These are phyloP conservation scores for Pythium insidiosum DNA, from an alignment of 352 stramenopile genomes.

Conservation along the genomic window DNA sequence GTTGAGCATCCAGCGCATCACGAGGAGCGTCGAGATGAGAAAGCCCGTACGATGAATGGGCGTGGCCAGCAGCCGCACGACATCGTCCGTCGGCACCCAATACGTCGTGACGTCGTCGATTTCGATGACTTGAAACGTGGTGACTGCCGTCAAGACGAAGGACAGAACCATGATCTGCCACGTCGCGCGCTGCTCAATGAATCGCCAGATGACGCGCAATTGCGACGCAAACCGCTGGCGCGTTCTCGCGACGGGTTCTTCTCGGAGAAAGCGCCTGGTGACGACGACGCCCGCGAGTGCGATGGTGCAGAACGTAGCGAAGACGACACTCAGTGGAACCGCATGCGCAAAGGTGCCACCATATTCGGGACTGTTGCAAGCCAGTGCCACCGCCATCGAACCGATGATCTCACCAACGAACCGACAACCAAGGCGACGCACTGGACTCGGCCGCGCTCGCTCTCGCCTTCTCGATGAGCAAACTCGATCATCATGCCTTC, in stretches of 20 bases:
- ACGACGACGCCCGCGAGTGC: slow-evolving; percentile 1
- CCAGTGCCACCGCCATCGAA: neutral
- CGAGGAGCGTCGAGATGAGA: slow-evolving; percentile 4
- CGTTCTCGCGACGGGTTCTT: slow-evolving; percentile 2
- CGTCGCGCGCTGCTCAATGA: slow-evolving; percentile 13
- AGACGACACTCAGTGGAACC: slow-evolving; percentile 3
- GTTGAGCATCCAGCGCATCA: slow-evolving; percentile 10
- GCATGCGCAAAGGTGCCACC: slow-evolving; percentile 9
- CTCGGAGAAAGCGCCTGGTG: slow-evolving; percentile 5
- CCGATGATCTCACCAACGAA: slow-evolving; percentile 8
- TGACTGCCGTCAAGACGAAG: slow-evolving; percentile 5
- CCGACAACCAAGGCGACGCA: slow-evolving; percentile 5
- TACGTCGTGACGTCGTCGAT: neutral
- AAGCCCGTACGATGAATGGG: slow-evolving; percentile 1
- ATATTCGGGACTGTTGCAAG: slow-evolving; percentile 7
- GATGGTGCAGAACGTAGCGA: neutral
- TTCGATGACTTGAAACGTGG: slow-evolving; percentile 2
- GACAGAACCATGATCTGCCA: slow-evolving; percentile 13
- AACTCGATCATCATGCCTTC: slow-evolving; percentile 17
- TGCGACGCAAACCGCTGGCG: slow-evolving; percentile 6
- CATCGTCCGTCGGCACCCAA: neutral
- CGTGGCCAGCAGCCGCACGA: slow-evolving; percentile 4
- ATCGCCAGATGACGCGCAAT: slow-evolving; percentile 9
- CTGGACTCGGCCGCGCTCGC: slow-evolving; percentile 7
- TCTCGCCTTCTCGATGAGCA: slow-evolving; percentile 14